A percentile compares a stretch with the other conserved stretches of the same genome.
These are phyloP conservation scores for Phytophthora ohioensis DNA, from an alignment of 352 stramenopile genomes.

Conservation along the genomic window DNA sequence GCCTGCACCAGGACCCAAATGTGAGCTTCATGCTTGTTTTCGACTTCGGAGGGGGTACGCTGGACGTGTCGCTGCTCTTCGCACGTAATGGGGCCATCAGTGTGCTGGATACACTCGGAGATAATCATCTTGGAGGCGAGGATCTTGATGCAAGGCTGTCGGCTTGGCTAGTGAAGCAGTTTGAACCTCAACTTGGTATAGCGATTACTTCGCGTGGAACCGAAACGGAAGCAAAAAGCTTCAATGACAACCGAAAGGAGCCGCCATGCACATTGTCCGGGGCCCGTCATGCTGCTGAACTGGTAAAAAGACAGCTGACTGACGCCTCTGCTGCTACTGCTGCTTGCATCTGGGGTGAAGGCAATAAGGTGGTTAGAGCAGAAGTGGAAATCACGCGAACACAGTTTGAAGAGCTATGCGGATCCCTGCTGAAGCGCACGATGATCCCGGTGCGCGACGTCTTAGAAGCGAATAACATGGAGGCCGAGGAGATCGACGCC, in stretches of 20 bases:
- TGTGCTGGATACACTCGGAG: conserved; percentile 95
- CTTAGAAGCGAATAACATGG: conserved; percentile 67
- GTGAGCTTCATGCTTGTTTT: conserved; percentile 97
- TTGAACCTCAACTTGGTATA: conserved; percentile 54
- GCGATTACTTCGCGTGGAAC: conserved; percentile 42
- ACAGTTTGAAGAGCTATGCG: conserved; percentile 61
- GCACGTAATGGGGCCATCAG: conserved; percentile 96
- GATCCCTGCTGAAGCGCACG: conserved; percentile 58
- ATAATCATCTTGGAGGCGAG: conserved; percentile 86
- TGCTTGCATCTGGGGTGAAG: conserved; percentile 41
- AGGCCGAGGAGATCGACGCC: conserved; percentile 55
- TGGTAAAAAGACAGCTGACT: conserved; percentile 66
- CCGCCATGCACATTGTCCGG: conserved; percentile 65
- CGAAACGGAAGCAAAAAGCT: conserved; percentile 27
- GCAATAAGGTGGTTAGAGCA: conserved; percentile 18
- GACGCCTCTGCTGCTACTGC: conserved; percentile 31
- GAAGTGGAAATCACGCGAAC: conserved; percentile 47
- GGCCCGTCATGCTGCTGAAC: conserved; percentile 62
- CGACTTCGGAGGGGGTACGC: conserved; percentile 95
- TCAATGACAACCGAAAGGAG: conserved; percentile 32
- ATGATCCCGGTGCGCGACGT: conserved; percentile 65
- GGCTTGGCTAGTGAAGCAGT: conserved; percentile 87
- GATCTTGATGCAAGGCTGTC: conserved; percentile 94
- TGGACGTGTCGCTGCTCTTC: conserved; percentile 94
- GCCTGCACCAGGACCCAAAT: conserved; percentile 91